Base-by-base conservation (phyloP, 73 alveolate genomes). In the Paramecium tetraurelia region DNA sequence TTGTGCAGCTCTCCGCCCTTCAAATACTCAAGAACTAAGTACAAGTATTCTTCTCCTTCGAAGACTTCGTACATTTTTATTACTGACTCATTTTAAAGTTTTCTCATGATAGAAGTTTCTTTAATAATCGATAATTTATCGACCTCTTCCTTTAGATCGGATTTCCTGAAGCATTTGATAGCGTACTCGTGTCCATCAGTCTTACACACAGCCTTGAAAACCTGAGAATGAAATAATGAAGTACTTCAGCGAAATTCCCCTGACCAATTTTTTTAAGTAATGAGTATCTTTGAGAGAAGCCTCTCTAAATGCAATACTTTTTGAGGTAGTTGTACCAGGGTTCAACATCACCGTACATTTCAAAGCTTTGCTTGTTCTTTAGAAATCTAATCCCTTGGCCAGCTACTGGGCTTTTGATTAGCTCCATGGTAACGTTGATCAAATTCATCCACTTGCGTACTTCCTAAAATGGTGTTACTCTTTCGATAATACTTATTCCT, bases 191-290 rank as follows among this genome's bases (percentile, higher is more conserved):
- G 48, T 7, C 57, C 50, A 43, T 80, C 90, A 12, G 71, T 10
- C 24, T 80, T 80, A 18, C 24, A 18, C 10, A 31, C 10, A 43
- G 90, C 90, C 29, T 80, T 80, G 14, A 44, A 80, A 3, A 80
- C 90, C 90, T 80, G 14, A 63, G 10, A 31, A 9, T 29, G n/a
- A 36, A 5, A 72, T 72, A 29, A 18, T 72, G n/a, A 53, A 38
- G 4, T 80, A 89, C 94, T 38, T 83, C 59, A 14, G 94, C 94
- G 68, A 89, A 89, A 50, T 89, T 89, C 11, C 94, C 94, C 20
- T 69, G 24, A 27, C 94, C 94, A 18, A 89, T 89, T 41, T 59
- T 43, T 85, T 89, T 89, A 41, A 89, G 44, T 22, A 83, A 46
- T 31, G 89, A 71, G 41, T 89, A 89, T 27, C 75, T 59, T 33